Conservation (phyloP, 352 stramenopile genomes). For the Pilasporangium apinafurcum region DNA sequence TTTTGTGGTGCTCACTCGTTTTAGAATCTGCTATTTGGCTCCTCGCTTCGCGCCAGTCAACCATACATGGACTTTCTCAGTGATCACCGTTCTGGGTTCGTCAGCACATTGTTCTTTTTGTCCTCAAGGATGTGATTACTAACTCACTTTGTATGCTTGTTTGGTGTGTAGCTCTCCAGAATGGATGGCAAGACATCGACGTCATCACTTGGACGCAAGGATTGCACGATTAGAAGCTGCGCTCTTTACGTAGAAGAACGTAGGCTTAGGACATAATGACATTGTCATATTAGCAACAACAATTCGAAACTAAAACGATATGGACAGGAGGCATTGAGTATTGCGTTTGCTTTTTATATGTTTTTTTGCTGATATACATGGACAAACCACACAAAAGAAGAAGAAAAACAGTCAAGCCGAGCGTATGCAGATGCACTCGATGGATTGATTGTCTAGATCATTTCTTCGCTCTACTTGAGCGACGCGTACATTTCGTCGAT, state of each 20-base stretch:
- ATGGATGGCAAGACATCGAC: constrained; percentile 34
- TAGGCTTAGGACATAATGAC: background rate
- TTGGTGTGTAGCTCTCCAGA: constrained; percentile 21
- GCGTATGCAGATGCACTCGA: background rate
- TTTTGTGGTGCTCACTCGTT: background rate
- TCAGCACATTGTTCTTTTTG: background rate
- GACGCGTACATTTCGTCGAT: constrained; percentile 48
- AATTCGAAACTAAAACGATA: too few relatives aligned
- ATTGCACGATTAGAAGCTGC: constrained; percentile 34
- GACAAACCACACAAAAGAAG: background rate
- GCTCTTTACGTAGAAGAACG: constrained; percentile 16
- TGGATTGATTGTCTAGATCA: background rate
- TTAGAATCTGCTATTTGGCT: constrained; percentile 40
- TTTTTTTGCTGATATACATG: background rate
- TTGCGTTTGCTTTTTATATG: too few relatives aligned
- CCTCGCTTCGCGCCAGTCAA: constrained; percentile 37
- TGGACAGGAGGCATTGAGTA: too few relatives aligned
- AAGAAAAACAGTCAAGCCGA: background rate
- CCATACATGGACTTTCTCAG: constrained; percentile 51
- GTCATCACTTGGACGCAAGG: constrained; percentile 28
- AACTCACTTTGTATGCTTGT: background rate
- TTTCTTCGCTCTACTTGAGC: constrained; percentile 11
- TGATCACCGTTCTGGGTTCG: constrained; percentile 36
- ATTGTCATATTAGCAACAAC: too few relatives aligned
- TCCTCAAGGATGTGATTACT: background rate